Evolutionary conservation across 345 rosid species (phyloP).

Genomic region (Gossypium ekmanianum): DNA sequence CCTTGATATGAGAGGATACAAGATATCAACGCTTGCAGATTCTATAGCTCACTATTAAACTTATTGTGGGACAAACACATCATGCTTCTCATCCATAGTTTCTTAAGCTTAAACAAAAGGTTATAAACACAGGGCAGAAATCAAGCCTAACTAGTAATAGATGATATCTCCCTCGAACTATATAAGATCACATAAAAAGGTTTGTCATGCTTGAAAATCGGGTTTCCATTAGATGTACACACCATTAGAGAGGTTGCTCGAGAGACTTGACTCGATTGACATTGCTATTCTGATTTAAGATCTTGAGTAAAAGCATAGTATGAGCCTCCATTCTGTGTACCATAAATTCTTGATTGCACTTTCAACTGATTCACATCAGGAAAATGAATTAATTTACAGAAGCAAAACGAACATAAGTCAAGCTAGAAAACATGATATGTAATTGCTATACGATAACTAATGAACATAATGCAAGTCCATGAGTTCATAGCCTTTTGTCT

Average conservation of each 20-base stretch:
- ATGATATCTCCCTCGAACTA: slow-evolving; percentile 16
- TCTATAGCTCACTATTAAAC: background rate
- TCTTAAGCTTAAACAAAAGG: slow-evolving; percentile 6
- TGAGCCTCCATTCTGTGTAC: slow-evolving; percentile 30
- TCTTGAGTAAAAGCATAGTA: slow-evolving; percentile 13
- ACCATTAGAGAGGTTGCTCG: background rate
- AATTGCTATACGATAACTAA: background rate
- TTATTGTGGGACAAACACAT: background rate
- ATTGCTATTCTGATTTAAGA: slow-evolving; percentile 35
- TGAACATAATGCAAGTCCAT: background rate
- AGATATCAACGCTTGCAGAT: background rate
- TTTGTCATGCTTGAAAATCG: slow-evolving; percentile 15
- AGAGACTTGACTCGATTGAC: background rate
- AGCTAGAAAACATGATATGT: slow-evolving; percentile 3
- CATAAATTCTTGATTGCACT: slow-evolving; percentile 25
- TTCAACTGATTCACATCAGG: slow-evolving; percentile 36
- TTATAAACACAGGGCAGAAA: slow-evolving; percentile 2
- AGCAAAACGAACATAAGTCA: background rate
- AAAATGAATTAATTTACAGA: background rate
- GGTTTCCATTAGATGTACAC: slow-evolving; percentile 9
- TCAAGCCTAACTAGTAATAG: slow-evolving; percentile 11
- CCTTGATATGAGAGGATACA: background rate
- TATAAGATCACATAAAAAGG: slow-evolving; percentile 9
- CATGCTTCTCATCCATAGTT: slow-evolving; percentile 3
- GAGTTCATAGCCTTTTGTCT: background rate